Percentiles rank a stretch among this genome's conserved stretches.
Evolutionary conservation across 768 basidiomycete species (phyloP).

Genomic region (Brasilioporus rufonigricans): DNA sequence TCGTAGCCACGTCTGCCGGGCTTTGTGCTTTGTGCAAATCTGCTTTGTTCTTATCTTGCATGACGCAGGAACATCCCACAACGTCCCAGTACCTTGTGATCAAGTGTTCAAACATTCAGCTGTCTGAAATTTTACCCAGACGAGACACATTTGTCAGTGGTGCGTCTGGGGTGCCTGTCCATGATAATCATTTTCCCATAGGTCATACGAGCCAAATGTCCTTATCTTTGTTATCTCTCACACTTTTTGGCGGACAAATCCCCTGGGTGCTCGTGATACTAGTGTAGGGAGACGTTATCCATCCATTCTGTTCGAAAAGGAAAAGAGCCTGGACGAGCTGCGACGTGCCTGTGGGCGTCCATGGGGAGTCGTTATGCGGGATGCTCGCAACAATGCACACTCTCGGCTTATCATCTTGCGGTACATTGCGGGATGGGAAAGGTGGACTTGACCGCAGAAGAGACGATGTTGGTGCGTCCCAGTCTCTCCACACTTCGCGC

Average conservation of each 20-base stretch:
- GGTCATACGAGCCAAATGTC: not conserved
- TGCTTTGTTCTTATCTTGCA: slow-evolving; percentile 1
- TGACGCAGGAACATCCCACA: not conserved
- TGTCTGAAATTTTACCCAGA: not conserved
- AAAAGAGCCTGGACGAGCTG: not conserved
- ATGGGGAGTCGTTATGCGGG: not conserved
- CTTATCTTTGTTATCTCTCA: slow-evolving; percentile 5
- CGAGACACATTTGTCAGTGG: not conserved
- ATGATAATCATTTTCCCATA: not conserved
- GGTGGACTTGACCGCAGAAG: not conserved
- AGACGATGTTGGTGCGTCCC: not conserved
- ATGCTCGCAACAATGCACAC: not conserved
- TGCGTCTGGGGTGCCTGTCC: not conserved
- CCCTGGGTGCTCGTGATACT: not conserved
- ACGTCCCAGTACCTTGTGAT: not conserved
- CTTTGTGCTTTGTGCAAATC: too few species aligned
- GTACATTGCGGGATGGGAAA: not conserved
- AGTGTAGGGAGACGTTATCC: not conserved
- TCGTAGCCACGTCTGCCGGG: too few species aligned
- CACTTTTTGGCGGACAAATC: not conserved
- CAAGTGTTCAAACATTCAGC: not conserved
- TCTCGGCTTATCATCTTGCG: not conserved
- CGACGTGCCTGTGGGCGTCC: not conserved
- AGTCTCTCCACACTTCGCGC: not conserved
- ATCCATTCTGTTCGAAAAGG: not conserved